Evolutionary conservation across 345 rosid genomes (phyloP).

Genomic region (Acer yangbiense): DNA sequence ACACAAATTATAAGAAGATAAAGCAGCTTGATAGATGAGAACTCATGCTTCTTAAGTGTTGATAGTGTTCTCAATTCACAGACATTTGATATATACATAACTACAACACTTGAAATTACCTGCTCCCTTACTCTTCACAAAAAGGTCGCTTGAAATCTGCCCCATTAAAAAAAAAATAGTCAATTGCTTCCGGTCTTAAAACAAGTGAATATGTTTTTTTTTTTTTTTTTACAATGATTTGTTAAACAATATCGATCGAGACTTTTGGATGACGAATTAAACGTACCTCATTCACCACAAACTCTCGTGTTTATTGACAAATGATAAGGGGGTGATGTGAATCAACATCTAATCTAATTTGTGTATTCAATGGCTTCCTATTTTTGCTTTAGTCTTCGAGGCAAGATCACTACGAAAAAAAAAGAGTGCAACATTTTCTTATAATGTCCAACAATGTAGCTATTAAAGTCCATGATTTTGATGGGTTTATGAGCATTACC

Average conservation of each 20-base stretch:
- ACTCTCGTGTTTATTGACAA: slow-evolving; percentile 13
- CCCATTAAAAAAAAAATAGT: not conserved
- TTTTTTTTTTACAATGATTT: too few species aligned
- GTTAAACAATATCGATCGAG: too few species aligned
- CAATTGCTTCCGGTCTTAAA: too few species aligned
- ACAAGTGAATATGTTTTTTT: too few species aligned
- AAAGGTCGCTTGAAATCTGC: slow-evolving; percentile 16
- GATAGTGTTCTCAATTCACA: not conserved
- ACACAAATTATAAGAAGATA: not conserved
- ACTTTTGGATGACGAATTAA: too few species aligned
- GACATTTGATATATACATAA: slow-evolving; percentile 15
- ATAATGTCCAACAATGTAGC: not conserved
- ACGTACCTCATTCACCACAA: slow-evolving; percentile 4
- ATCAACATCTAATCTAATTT: not conserved
- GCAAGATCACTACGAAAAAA: slow-evolving; percentile 44
- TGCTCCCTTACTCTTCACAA: slow-evolving; percentile 10
- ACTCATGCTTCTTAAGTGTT: not conserved
- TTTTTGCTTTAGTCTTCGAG: slow-evolving; percentile 41
- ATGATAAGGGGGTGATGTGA: not conserved
- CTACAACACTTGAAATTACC: slow-evolving; percentile 15
- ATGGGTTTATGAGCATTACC: slow-evolving; percentile 38
- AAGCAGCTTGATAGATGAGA: not conserved
- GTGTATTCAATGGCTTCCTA: slow-evolving; percentile 7
- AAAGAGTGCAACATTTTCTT: not conserved
- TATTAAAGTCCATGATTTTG: not conserved